phyloP scores from a whole-genome alignment of 1,284 basidiomycete species.

The Mycena citricolor region DNA sequence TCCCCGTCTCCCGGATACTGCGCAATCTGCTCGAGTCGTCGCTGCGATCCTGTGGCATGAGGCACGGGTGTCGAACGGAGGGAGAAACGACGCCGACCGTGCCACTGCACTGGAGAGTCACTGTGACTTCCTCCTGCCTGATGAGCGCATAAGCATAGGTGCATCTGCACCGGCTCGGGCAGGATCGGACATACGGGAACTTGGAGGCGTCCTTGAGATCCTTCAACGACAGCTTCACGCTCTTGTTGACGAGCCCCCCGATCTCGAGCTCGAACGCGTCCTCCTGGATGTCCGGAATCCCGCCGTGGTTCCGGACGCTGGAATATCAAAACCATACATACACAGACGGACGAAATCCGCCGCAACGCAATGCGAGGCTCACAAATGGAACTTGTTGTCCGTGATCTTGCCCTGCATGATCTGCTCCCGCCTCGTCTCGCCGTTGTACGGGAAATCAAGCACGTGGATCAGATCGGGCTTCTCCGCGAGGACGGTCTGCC shows the following conservation, averaged over 20 bases:
- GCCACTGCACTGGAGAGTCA: constrained; percentile 56
- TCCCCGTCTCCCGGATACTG: constrained; percentile 60
- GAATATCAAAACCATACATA: neutral
- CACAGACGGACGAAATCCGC: neutral
- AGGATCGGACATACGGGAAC: constrained; percentile 43
- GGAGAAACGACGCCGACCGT: constrained; percentile 27
- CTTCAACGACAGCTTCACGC: constrained; percentile 43
- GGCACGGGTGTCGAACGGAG: neutral
- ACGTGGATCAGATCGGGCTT: constrained; percentile 55
- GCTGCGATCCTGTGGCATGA: constrained; percentile 19
- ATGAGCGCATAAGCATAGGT: no score
- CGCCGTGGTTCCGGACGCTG: constrained; percentile 50
- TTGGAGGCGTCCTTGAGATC: constrained; percentile 46
- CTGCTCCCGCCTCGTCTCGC: constrained; percentile 45
- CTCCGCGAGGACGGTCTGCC: constrained; percentile 52
- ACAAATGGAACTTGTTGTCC: constrained; percentile 50
- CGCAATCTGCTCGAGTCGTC: constrained; percentile 53
- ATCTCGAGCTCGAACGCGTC: constrained; percentile 48
- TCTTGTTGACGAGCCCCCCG: constrained; percentile 47
- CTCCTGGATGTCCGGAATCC: constrained; percentile 45
- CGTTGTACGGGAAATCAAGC: constrained; percentile 55
- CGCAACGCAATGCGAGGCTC: no score
- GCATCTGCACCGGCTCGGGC: no score
- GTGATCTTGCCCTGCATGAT: constrained; percentile 46
- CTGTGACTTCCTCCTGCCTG: constrained; percentile 49